phyloP scores from a whole-genome alignment of 2,329 filamentous ascomycete species.

The Fonsecaea pedrosoi region DNA sequence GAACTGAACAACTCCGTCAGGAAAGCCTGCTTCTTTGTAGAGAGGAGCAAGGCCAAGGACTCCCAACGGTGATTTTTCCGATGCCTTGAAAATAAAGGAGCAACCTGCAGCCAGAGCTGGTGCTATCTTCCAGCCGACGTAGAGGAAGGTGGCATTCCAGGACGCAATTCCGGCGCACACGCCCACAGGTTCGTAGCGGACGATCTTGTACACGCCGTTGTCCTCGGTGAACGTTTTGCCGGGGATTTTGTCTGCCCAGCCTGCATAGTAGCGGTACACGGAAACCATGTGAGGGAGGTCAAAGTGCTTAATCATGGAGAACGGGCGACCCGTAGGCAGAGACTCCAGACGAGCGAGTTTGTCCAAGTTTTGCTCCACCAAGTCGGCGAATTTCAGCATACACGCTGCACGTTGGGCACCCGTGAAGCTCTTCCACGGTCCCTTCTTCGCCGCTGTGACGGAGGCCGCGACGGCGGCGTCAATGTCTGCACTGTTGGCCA shows the following conservation, averaged over 20 bases:
- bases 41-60: constrained; percentile 68
- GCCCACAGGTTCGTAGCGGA: constrained; percentile 68
- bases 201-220: constrained; percentile 75
- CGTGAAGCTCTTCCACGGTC: constrained; percentile 40
- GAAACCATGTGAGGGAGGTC: constrained; percentile 74
- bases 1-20: constrained; percentile 78
- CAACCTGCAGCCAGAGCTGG: constrained; percentile 63
- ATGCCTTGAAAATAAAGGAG: constrained; percentile 63
- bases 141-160: constrained; percentile 79
- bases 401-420: constrained; percentile 38
- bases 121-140: constrained; percentile 59
- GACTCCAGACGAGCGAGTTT: constrained; percentile 43
- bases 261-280: constrained; percentile 83
- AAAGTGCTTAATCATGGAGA: constrained; percentile 60
- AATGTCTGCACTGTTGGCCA: constrained; percentile 45
- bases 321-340: constrained; percentile 64
- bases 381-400: constrained; percentile 55
- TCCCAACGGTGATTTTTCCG: constrained; percentile 64
- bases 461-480: constrained; percentile 47
- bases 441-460: constrained; percentile 41
- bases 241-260: constrained; percentile 90
- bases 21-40: constrained; percentile 75
- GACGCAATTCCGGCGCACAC: constrained; percentile 84
- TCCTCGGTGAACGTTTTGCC: constrained; percentile 83
- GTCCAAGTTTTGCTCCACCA: constrained; percentile 42